Conservation (phyloP, 2,329 filamentous ascomycete species). For the Chaetomium strumarium region DNA sequence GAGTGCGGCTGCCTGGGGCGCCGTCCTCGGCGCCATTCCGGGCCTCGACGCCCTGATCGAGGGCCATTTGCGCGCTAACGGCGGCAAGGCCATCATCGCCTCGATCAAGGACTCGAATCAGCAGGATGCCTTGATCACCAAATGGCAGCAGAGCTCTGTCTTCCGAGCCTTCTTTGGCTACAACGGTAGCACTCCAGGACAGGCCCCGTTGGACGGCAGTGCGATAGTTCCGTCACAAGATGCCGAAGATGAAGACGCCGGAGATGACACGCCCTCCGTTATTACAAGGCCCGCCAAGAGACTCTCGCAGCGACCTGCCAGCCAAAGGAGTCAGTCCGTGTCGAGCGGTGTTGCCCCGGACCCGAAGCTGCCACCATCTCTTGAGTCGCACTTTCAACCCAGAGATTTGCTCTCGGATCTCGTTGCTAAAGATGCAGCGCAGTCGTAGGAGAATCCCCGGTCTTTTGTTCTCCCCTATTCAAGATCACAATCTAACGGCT, state of each 20-base stretch:
- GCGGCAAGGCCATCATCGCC: constrained; percentile 28
- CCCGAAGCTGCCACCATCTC: neutral
- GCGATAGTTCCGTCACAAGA: constrained; percentile 4
- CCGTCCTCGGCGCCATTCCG: constrained; percentile 32
- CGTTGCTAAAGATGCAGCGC: constrained; percentile 32
- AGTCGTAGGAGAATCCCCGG: constrained; percentile 26
- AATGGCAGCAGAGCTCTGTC: constrained; percentile 33
- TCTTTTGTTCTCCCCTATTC: neutral
- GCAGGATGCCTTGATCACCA: constrained; percentile 33
- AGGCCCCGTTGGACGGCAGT: neutral
- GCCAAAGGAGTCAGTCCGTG: constrained; percentile 12
- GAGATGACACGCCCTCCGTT: constrained; percentile 7
- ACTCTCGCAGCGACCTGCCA: constrained; percentile 6
- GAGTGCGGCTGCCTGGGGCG: constrained; percentile 36
- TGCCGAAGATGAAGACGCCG: constrained; percentile 15
- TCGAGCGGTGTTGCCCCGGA: constrained; percentile 9
- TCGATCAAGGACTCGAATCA: constrained; percentile 33
- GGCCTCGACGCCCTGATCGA: constrained; percentile 33
- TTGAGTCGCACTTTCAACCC: constrained; percentile 5
- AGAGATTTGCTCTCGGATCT: constrained; percentile 31
- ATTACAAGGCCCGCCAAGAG: constrained; percentile 14
- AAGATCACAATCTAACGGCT: neutral
- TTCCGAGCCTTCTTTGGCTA: constrained; percentile 32
- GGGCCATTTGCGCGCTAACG: constrained; percentile 29
- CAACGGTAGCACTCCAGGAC: constrained; percentile 14